Conservation (phyloP, 2,329 filamentous ascomycete genomes). For the Ascochyta viciae-villosae region DNA sequence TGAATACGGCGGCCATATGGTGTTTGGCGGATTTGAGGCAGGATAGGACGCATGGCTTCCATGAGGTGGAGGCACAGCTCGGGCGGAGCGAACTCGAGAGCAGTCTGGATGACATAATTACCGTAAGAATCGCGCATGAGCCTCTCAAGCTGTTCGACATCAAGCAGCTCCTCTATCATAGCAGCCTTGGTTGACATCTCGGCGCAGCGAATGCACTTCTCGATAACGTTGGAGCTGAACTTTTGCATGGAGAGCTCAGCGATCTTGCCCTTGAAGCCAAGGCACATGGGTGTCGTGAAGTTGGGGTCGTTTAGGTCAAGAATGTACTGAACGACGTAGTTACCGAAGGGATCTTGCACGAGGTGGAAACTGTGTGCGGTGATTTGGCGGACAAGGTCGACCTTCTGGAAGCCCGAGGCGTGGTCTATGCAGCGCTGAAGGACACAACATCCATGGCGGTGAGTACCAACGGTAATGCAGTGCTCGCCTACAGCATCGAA, state of each 20-base stretch:
- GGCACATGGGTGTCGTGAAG: slow-evolving; percentile 89
- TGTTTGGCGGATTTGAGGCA: slow-evolving; percentile 85
- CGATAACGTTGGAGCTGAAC: slow-evolving; percentile 98
- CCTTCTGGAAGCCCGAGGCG: slow-evolving; percentile 87
- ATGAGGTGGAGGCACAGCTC: slow-evolving; percentile 65
- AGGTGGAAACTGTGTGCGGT: slow-evolving; percentile 86
- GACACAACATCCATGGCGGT: slow-evolving; percentile 97
- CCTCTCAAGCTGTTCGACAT: slow-evolving; percentile 79
- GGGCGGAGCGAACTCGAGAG: slow-evolving; percentile 54
- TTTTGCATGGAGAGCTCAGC: slow-evolving; percentile 86
- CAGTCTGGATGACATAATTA: slow-evolving; percentile 98
- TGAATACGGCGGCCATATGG: slow-evolving; percentile 94
- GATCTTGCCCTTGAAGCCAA: slow-evolving; percentile 77
- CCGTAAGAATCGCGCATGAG: slow-evolving; percentile 91
- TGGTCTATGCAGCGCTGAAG: slow-evolving; percentile 98
- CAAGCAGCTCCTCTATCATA: slow-evolving; percentile 83
- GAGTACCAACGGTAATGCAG: slow-evolving; percentile 91
- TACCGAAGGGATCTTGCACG: slow-evolving; percentile 96
- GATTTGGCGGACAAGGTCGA: slow-evolving; percentile 84
- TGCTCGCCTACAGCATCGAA: slow-evolving; percentile 90
- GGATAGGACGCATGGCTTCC: slow-evolving; percentile 82
- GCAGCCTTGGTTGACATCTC: slow-evolving; percentile 75
- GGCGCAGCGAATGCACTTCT: slow-evolving; percentile 87
- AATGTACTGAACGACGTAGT: slow-evolving; percentile 99
- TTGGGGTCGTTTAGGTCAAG: slow-evolving; percentile 85